These are phyloP conservation scores for Helotiales sp. DNA, from an alignment of 2,329 filamentous ascomycete species.

Conservation along the genomic window DNA sequence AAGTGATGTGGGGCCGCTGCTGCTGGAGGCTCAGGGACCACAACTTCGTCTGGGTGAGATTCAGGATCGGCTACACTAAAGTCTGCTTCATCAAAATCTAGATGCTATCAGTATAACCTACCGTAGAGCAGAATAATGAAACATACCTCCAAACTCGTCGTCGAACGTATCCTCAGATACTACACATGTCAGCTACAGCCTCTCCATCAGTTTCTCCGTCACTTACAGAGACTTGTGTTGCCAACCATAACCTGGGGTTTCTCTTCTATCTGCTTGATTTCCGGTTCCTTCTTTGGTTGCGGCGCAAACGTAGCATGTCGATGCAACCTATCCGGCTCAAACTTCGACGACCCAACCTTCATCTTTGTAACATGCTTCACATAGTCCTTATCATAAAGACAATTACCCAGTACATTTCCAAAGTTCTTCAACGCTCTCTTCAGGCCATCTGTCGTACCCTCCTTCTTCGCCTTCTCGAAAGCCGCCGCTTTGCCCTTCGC, in stretches of 20 bases:
- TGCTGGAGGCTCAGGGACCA: constrained; percentile 51
- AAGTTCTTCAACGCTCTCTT: constrained; percentile 91
- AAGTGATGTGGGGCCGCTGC: constrained; percentile 30
- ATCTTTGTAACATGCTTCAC: constrained; percentile 87
- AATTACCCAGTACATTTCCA: constrained; percentile 97
- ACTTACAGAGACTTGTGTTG: constrained; percentile 31
- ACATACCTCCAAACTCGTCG: constrained; percentile 60
- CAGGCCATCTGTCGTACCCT: constrained; percentile 91
- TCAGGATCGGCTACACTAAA: constrained; percentile 69
- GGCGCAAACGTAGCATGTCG: constrained; percentile 71
- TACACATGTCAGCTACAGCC: constrained; percentile 31
- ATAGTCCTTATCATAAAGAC: constrained; percentile 96
- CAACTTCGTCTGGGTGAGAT: constrained; percentile 78
- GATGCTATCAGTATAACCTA: constrained; percentile 44
- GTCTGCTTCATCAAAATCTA: constrained; percentile 78
- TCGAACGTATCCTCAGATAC: constrained; percentile 51
- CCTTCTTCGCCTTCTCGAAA: constrained; percentile 98
- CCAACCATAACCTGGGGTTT: constrained; percentile 30
- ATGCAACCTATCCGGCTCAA: constrained; percentile 79
- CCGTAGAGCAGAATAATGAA: constrained; percentile 44
- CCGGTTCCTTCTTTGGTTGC: constrained; percentile 38
- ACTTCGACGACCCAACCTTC: constrained; percentile 78
- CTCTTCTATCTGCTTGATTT: constrained; percentile 38
- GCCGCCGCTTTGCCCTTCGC: constrained; percentile 92
- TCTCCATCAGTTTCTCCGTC: constrained; percentile 37